Base-by-base conservation (phyloP, 164 flowering plant genomes). In the Annona squamosa region DNA sequence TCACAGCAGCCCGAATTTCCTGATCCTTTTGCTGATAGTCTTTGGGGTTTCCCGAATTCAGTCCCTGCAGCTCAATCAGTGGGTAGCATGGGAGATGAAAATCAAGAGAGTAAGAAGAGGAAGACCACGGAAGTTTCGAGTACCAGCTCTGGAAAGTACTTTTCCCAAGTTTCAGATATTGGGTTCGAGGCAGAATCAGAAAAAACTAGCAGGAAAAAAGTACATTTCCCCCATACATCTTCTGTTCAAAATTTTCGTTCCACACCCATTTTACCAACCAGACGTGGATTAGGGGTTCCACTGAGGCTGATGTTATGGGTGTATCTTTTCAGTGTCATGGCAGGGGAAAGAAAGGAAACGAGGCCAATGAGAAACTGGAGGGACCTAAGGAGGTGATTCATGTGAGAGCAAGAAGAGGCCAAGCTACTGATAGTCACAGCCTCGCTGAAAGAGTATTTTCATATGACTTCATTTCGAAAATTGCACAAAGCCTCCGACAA, bases 371-470 rank as follows among this genome's bases (percentile, higher is more conserved):
- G 3, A 77, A 73, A 65, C 77, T 79, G 74, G 72, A 82, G 79
- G 83, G 80, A 70, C 82, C 83, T 41, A 81, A 80, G 74, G 89
- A 86, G 45, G 92, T 89, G 47, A 79, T 89, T 78, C 90, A 87
- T 89, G 90, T 87, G 4, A 85, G 92, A 77, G 90, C 87, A 26
- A 87, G 82, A 79, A 82, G 92, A 83, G 92, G 92, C 72, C 88
- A 86, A 77, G 92, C 92, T 48, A 89, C 92, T 76, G 92, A 89
- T 69, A 87, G 90, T 63, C 92, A 89, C 73, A 89, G 92, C 74
- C 75, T 89, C 76, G 92, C 92, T 10, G 92, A 89, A 81, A 85
- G 92, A 86, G 92, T 89, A 78, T 26, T 44, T 47, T 61, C 71
- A n/a, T 66, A 13, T 18, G 2, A 5, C 26, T 43, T 10, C 18